Evolutionary conservation across 768 basidiomycete genomes (phyloP), one percentile per base, ranked within the genome.

Genomic region (Psilocybe tampanensis): DNA sequence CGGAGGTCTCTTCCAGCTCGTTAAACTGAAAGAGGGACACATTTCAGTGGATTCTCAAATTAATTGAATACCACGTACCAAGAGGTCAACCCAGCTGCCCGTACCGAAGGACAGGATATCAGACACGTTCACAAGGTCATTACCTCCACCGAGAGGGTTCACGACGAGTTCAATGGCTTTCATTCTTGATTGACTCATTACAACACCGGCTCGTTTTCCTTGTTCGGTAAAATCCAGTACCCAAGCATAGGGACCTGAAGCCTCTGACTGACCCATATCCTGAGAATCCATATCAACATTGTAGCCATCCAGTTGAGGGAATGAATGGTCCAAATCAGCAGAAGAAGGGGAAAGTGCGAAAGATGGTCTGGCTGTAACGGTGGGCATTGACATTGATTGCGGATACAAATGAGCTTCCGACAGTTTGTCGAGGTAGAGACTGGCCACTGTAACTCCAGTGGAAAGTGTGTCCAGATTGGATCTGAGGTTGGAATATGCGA

Each of bases 141-240:
- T 65, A 50, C 75, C 76, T 2, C 76, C 80, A 39, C 82, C 76
- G 59, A 87, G 68, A 36, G 81, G 80, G 65, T 86, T 81, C 41
- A 88, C 75, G 2, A 88, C 75, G 8, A 80, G 71, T 61, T 90
- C 89, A 52, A 93, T 86, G 41, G 88, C 89, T 55, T 82, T 80
- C 82, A 92, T 83, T 45, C 88, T 80, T 18, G 81, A 80, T 69
- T 92, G 90, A 60, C 83, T 86, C 76, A 92, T 81, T 13, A 92
- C 83, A 43, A 92, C 67, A 19, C 91, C 90, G 2, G 72, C 71
- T 42, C 64, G 68, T 45, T 78, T 72, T 0, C 81, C 81, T 19
- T 77, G 76, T 45, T 77, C 72, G 1, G 89, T 89, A 64, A 93
- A 92, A 66, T 91, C 89, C 21, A 93, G 79, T 12, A 86, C 74